Conservation (phyloP, 768 basidiomycete genomes). For the Dendrothele bispora region DNA sequence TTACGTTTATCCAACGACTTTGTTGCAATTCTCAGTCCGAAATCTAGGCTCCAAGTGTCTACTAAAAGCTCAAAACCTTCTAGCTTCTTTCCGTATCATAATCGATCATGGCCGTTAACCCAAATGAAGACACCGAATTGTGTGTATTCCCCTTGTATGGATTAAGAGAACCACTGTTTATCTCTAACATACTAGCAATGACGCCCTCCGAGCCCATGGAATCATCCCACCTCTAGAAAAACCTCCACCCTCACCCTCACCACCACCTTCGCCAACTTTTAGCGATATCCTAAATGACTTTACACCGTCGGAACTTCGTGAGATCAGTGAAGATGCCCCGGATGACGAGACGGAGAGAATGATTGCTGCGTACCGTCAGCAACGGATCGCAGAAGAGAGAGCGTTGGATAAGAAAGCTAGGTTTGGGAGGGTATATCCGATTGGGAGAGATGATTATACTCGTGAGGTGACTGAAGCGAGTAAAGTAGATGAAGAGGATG, state of each 20-base stretch:
- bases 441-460: constrained; percentile 91
- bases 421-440: constrained; percentile 86
- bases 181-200: constrained; percentile 62
- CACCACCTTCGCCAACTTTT: constrained; percentile 74
- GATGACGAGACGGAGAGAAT: constrained; percentile 79
- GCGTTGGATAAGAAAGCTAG: constrained; percentile 57
- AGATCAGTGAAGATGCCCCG: constrained; percentile 67
- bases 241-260: constrained; percentile 75
- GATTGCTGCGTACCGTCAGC: constrained; percentile 63
- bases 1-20: too few species aligned
- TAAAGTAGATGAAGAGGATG: constrained; percentile 61
- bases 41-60: too few species aligned
- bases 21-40: too few species aligned
- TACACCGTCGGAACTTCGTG: constrained; percentile 60
- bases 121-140: constrained; percentile 97
- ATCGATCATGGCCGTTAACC: constrained; percentile 70
- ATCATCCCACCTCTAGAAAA: constrained; percentile 78
- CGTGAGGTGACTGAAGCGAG: constrained; percentile 95
- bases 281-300: constrained; percentile 67
- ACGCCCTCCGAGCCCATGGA: constrained; percentile 89
- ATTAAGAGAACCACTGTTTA: background rate
- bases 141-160: constrained; percentile 36
- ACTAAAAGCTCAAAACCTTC: too few species aligned
- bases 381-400: constrained; percentile 64
- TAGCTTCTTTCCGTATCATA: too few species aligned